Evolutionary conservation across 495 filamentous ascomycete species (phyloP), one percentile per base, ranked within the genome.

Genomic region (Platismatia glauca): DNA sequence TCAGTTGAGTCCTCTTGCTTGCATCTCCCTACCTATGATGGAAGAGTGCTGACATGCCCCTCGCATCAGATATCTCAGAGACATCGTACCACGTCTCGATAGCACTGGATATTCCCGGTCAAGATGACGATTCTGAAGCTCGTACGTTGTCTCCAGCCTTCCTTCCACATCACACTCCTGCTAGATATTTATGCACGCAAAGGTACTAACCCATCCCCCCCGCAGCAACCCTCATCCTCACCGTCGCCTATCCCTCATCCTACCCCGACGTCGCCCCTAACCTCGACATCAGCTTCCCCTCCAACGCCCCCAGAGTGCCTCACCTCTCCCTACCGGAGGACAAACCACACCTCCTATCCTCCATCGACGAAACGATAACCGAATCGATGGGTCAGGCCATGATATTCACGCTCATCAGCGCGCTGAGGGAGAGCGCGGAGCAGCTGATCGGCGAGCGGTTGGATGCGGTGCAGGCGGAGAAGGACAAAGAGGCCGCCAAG

Each of bases 321-420:
- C 80, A 83, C 64, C 75, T 90, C 63, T 77, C 82, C 64, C 70
- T 89, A 59, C 79, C 82, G 63, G 77, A 79, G 29, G 95, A 97
- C 76, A 88, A 87, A 65, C 79, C 80, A 44, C 72, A 72, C 48
- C 81, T 99, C 3, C 82, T 97, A 15, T 75, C 82, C 52, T 78
- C 82, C 5, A 78, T 97, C 20, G 71, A 84, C 48, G 78, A 82
- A 4, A 86, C 84, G 0, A 86, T 97, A 37, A 83, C 89, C 63
- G 94, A 97, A 73, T 97, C 91, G 64, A 71, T 97, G 41, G 94
- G 94, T 37, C 96, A 96, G 84, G 88, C 90, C n/a, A 99, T 99
- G 94, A 80, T 99, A 0, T 99, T 96, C 75, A 90, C 92, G 0
- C 77, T 99, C 22, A 85, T 91, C 37, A 88, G 86, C 44, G 84